Base-by-base conservation (phyloP, 169 alveolate species). In the Plasmodium coatneyi region DNA sequence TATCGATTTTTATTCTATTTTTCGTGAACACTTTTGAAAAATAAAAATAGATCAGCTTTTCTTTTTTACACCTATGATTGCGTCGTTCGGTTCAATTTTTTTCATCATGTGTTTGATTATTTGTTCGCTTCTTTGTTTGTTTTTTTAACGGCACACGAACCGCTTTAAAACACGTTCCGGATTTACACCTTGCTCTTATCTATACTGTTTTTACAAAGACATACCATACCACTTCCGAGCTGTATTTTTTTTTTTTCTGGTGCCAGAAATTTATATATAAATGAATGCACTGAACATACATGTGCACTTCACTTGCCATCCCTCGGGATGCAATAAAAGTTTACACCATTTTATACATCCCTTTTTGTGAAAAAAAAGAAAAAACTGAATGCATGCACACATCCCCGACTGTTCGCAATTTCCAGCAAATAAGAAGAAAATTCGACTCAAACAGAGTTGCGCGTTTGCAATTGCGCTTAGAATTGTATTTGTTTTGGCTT, bases 341-440 rank as follows among this genome's bases (percentile, higher is more conserved):
- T 60, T 22, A 60, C 32, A 60, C 32, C 32, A 3, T 60, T 60
- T 60, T 60, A 34, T 60, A n/a, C 34, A 60, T 60, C 14, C 74
- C 14, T 1, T 25, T 60, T 19, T 60, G 28, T 16, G 30, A 56
- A n/a, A 60, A 56, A 36, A 79, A 39, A 49, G 66, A 80, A 80
- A 46, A 78, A 82, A 82, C 12, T 82, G 80, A 84, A 71, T 84
- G 83, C 82, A 84, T 84, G 92, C 92, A 72, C 92, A 84, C 83
- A 72, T 84, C 41, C 78, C 79, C 49, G 81, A 16, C 43, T 84
- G 46, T 70, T 70, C 46, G 22, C 92, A 83, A 54, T 83, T 83
- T 83, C 92, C 92, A 41, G 30, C 71, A 66, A 60, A 60, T 22
- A 28, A 60, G 74, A 70, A 39, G 72, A 22, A 70, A 66, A 83